Base-by-base conservation (phyloP, 768 basidiomycete species). In the Thelephora aurantiotincta region DNA sequence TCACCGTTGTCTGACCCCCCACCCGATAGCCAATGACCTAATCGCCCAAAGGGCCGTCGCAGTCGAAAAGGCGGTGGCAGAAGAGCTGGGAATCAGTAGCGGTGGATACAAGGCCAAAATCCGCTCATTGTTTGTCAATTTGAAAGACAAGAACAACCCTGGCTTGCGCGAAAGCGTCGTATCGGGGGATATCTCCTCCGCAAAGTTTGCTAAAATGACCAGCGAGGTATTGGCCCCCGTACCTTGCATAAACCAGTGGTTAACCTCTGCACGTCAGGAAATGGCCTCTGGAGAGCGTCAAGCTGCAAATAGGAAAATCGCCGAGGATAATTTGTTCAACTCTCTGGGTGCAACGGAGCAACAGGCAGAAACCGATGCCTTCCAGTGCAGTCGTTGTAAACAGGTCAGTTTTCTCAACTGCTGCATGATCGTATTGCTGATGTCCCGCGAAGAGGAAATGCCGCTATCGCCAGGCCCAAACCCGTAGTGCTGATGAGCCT, bases 341-440 rank as follows among this genome's bases (percentile, higher is more conserved):
- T 84, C 92, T 1, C 78, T 96, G 1, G 88, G 86, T 1, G 94
- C 94, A 0, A 85, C 74, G 2, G 84, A 93, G 55, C 81, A 80
- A 53, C 78, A 92, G 63, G 91, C 93, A 12, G 96, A 98, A 63
- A 99, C 96, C 1, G 89, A 92, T 53, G 93, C 89, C 2, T 99
- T 99, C 85, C 90, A 97, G 61, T 99, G 96, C 59, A 74, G 79
- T 9, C 75, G 87, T 55, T 99, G 96, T 78, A 93, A 92, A 57
- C 85, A 93, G 75, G 79, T 75, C 45, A 38, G 72, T 48, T 35
- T 18, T 16, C 13, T 19, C 43, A 22, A 33, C 11, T 5, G 19
- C 47, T 12, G 47, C 47, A 36, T 43, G n/a, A 7, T 44, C 30
- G 7, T 4, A n/a, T 30, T 41, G 6, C n/a, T 51, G 33, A 38